Base-by-base conservation (phyloP, 768 basidiomycete species). In the Sarcodon sp. region DNA sequence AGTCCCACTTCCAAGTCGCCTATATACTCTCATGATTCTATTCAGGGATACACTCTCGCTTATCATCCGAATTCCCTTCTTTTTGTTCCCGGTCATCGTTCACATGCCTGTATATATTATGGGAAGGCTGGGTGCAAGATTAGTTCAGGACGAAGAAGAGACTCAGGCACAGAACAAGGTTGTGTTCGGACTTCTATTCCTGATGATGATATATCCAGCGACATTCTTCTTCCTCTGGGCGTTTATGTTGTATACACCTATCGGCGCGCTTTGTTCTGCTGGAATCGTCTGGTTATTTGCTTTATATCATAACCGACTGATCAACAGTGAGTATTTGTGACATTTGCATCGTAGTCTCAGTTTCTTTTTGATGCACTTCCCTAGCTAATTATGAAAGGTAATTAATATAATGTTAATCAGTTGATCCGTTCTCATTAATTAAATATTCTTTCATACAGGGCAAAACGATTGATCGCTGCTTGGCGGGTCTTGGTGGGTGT, bases 91-190 rank as follows among this genome's bases (percentile, higher is more conserved):
- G 1, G 71, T 96, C 31, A 59, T 94, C 48, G 67, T 93, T 47
- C 87, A 91, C 50, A 63, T 80, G 10, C 96, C 96, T 3, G 80
- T 86, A 43, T 98, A 98, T 65, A 65, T 81, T 51, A 80, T 94
- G 69, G 83, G 79, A 10, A 72, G 80, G 32, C 57, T 83, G 46
- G 90, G 88, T 41, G 86, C 84, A 15, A 66, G 75, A 43, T 66
- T 94, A 35, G 80, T 75, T 34, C 74, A 85, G 57, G 79, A 90
- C 51, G 92, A 97, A 61, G 84, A 97, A 63, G 94, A 97, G 62
- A 85, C 89, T 9, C 84, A 89, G 63, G 96, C 94, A 39, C 93
- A 98, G 71, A 98, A 90, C 70, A 99, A 99, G 71, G 78, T 96
- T 41, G 81, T 87, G 10, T 83, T 94, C 56, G 91, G 91, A 1